Conservation (phyloP, 1,284 basidiomycete species). For the Ceraceosorus bombacis region DNA sequence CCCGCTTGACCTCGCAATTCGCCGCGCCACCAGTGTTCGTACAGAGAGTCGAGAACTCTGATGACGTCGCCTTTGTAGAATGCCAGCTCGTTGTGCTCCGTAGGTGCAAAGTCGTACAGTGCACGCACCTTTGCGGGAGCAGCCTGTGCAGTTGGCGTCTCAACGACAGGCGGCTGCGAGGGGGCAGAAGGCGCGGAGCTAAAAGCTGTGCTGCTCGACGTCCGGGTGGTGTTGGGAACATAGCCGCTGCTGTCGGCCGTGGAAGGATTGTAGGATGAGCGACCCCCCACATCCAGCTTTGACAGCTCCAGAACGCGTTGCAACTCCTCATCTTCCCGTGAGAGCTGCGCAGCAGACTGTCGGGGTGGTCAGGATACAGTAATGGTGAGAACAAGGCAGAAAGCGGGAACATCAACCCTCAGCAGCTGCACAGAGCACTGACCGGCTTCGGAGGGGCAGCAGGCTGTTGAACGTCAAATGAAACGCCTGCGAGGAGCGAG, state of each 20-base stretch:
- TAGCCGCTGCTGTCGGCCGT: neutral
- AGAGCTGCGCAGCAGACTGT: slow-evolving; percentile 28
- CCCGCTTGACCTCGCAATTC: slow-evolving; percentile 85
- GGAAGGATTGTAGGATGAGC: slow-evolving; percentile 7
- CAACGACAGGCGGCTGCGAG: slow-evolving; percentile 44
- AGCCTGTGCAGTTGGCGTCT: slow-evolving; percentile 42
- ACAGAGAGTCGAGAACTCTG: slow-evolving; percentile 87
- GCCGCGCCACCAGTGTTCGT: slow-evolving; percentile 98
- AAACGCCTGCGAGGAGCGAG: slow-evolving; percentile 12
- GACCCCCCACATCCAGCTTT: slow-evolving; percentile 40
- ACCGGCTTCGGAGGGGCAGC: slow-evolving; percentile 1
- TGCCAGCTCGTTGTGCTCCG: slow-evolving; percentile 80
- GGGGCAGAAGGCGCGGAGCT: slow-evolving; percentile 28
- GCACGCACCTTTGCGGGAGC: slow-evolving; percentile 61
- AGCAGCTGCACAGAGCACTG: neutral
- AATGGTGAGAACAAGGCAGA: neutral
- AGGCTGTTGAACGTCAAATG: slow-evolving; percentile 19
- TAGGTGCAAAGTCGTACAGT: slow-evolving; percentile 79
- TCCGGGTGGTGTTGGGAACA: neutral
- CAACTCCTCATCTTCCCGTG: slow-evolving; percentile 45
- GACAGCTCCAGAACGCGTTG: slow-evolving; percentile 41
- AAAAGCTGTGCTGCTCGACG: slow-evolving; percentile 19
- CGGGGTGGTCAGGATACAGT: slow-evolving; percentile 9
- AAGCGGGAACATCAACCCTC: too few relatives aligned
- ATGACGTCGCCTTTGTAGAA: slow-evolving; percentile 92